Base-by-base conservation (phyloP, 2,329 filamentous ascomycete species). In the Ophiostoma montium region DNA sequence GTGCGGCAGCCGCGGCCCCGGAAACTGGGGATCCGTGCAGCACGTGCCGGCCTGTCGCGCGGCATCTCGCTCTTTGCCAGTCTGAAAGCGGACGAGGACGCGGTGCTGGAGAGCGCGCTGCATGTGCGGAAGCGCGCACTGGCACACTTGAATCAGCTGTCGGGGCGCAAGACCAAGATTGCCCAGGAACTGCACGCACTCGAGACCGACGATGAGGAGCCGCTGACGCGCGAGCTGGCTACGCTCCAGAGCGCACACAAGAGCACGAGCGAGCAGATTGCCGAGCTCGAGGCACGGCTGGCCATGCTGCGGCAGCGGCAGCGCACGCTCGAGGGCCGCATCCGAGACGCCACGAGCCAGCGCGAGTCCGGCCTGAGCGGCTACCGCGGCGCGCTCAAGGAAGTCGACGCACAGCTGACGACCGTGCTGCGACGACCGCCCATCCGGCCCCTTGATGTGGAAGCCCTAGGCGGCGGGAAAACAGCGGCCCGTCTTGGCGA, bases 351-450 rank as follows among this genome's bases (percentile, higher is more conserved):
- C 1, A 72, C 73, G 54, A 87, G 81, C 56, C 71, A 72, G 48
- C 69, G 81, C 35, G 83, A 87, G 60, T 80, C 83, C 2, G 78
- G 78, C n/a, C 61, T 87, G 13, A 84, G 81, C 49, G 81, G 82
- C 0, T 88, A 86, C 60, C 76, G 72, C 18, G 75, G 80, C 1
- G 81, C 82, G 4, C 64, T 86, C 33, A 74, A 69, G 49, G 75
- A 85, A 48, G 71, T 85, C 6, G 81, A 88, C 52, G 67, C 66
- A 13, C 75, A 84, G 49, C 70, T 86, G 6, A 64, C 66, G 5
- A 67, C 65, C 4, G 74, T 88, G 51, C 66, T 88, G 56, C 68
- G 65, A 10, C 69, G 71, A 13, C 78, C 80, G 1, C 74, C 76
- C 0, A 63, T 78, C 5, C 66, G 66, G 36, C 74, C 75, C 0